These are phyloP conservation scores for Hura crepitans DNA, from an alignment of 441 rosid species.

Conservation along the genomic window DNA sequence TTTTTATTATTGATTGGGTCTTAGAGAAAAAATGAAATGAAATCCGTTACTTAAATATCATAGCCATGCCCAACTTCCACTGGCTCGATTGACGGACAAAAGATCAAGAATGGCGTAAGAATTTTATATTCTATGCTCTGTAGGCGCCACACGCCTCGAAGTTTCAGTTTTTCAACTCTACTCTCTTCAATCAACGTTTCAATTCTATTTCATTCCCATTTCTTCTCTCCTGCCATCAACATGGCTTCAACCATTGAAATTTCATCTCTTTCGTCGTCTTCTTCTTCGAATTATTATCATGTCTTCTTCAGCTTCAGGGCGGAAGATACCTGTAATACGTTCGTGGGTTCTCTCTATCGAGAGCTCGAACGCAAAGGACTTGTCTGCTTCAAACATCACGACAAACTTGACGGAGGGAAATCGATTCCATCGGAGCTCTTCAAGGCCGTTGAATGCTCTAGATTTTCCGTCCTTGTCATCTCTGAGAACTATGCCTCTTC, in stretches of 20 bases:
- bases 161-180: background rate
- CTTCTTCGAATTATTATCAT: constrained; percentile 9
- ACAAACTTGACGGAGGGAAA: background rate
- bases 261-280: background rate
- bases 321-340: constrained; percentile 5
- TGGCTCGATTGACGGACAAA: too few species aligned
- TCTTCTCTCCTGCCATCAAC: background rate
- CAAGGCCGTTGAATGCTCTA: constrained; percentile 4
- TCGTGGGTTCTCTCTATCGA: constrained; percentile 8
- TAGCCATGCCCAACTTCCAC: too few species aligned
- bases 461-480: constrained; percentile 14
- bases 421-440: background rate
- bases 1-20: too few species aligned
- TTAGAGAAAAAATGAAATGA: too few species aligned
- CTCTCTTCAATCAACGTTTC: too few species aligned
- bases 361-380: constrained; percentile 20
- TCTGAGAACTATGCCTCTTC: constrained; percentile 8
- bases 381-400: constrained; percentile 15
- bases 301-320: constrained; percentile 10
- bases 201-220: background rate
- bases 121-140: background rate
- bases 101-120: background rate
- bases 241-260: constrained; percentile 11
- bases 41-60: too few species aligned
- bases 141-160: background rate